Percentiles rank a stretch among this genome's conserved stretches.
These are phyloP conservation scores for Rubus idaeus DNA, from an alignment of 306 rosid genomes.

Conservation along the genomic window DNA sequence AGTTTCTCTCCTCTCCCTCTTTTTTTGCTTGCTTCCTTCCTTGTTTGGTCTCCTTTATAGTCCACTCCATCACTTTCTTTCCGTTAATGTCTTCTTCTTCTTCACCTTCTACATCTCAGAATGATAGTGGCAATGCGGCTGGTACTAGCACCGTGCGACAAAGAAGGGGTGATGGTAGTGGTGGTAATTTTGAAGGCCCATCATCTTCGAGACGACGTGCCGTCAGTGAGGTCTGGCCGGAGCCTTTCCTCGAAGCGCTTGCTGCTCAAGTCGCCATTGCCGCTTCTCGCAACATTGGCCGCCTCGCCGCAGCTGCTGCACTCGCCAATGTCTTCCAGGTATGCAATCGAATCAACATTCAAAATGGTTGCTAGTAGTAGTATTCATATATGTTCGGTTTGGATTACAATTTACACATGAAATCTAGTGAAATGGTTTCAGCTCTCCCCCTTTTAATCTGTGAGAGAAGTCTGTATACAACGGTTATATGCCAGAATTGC, in stretches of 20 bases:
- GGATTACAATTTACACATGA: neutral
- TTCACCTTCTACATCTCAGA: slow-evolving; percentile 33
- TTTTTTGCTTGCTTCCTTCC: neutral
- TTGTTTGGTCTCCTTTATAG: slow-evolving; percentile 20
- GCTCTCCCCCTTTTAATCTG: neutral
- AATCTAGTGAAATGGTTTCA: neutral
- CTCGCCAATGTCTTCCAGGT: slow-evolving; percentile 79
- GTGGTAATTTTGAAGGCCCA: slow-evolving; percentile 45
- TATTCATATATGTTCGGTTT: neutral
- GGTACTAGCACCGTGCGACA: slow-evolving; percentile 32
- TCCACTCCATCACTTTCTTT: slow-evolving; percentile 10
- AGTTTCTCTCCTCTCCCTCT: slow-evolving; percentile 13
- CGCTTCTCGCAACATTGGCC: slow-evolving; percentile 53
- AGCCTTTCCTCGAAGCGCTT: slow-evolving; percentile 57
- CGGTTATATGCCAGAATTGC: neutral
- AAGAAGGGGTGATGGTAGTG: slow-evolving; percentile 21
- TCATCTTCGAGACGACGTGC: slow-evolving; percentile 75
- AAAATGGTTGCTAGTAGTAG: no score
- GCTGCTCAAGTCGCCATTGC: slow-evolving; percentile 73
- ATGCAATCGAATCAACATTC: neutral
- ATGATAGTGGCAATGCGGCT: slow-evolving; percentile 21
- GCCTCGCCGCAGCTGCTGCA: slow-evolving; percentile 66
- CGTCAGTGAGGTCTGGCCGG: slow-evolving; percentile 64
- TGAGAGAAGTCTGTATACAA: neutral
- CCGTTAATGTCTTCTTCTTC: slow-evolving; percentile 45